These are phyloP conservation scores for Candida incommunis DNA, from an alignment of 805 yeast genomes.

Conservation along the genomic window DNA sequence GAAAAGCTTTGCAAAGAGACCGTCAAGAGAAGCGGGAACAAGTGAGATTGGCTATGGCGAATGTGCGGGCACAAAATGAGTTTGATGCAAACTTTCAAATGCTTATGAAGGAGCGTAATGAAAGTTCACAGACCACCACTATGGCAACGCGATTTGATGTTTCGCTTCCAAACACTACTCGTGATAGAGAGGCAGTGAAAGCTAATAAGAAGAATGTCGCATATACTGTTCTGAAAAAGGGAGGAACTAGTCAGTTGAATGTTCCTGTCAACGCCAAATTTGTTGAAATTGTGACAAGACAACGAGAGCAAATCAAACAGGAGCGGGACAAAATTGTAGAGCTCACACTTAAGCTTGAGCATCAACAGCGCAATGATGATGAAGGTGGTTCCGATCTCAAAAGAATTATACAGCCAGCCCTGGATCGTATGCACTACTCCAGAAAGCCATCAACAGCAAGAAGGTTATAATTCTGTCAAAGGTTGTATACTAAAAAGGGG, in stretches of 20 bases:
- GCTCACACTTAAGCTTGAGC: slow-evolving; percentile 32
- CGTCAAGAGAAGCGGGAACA: slow-evolving; percentile 14
- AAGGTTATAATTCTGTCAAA: too few species aligned
- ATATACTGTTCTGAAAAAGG: slow-evolving; percentile 42
- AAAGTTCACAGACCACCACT: slow-evolving; percentile 8
- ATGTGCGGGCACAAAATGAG: slow-evolving; percentile 33
- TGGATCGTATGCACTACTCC: too few species aligned
- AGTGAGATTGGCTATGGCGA: slow-evolving; percentile 12
- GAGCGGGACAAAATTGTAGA: slow-evolving; percentile 37
- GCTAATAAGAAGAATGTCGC: slow-evolving; percentile 19
- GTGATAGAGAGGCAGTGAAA: slow-evolving; percentile 1
- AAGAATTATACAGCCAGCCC: not conserved
- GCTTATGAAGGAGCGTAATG: slow-evolving; percentile 36
- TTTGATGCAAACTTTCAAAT: slow-evolving; percentile 43
- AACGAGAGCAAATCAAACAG: slow-evolving; percentile 33
- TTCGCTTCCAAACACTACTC: slow-evolving; percentile 14
- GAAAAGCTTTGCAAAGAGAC: too few species aligned
- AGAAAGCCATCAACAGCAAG: too few species aligned
- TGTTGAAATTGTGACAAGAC: slow-evolving; percentile 36
- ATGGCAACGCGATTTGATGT: slow-evolving; percentile 14
- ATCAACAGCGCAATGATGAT: slow-evolving; percentile 1
- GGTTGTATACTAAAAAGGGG: too few species aligned
- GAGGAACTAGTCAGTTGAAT: slow-evolving; percentile 34
- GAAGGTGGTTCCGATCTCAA: not conserved
- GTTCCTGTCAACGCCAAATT: slow-evolving; percentile 43